phyloP scores from a whole-genome alignment of 2,329 filamentous ascomycete species.

The Sporothrix sp. region DNA sequence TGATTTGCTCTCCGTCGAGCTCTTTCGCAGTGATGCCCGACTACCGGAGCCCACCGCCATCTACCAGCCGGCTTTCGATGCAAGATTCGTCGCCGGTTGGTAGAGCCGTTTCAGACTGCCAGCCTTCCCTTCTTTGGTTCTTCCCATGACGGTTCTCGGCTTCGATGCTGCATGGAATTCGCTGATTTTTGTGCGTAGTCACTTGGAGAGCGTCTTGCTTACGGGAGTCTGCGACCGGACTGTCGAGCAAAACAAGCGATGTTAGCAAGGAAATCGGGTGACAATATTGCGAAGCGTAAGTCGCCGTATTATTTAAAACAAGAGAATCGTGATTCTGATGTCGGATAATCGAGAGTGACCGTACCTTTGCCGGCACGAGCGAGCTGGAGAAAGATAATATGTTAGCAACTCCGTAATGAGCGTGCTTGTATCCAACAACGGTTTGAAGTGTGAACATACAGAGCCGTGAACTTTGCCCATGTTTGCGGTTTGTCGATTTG shows the following conservation, averaged over 20 bases:
- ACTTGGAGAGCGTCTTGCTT: constrained; percentile 5
- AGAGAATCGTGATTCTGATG: constrained; percentile 32
- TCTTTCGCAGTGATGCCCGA: too few relatives aligned
- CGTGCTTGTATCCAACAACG: neutral
- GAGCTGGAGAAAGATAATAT: constrained; percentile 13
- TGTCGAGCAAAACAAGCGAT: neutral
- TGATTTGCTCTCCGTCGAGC: too few relatives aligned
- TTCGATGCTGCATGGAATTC: neutral
- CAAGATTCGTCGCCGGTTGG: too few relatives aligned
- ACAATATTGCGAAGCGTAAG: too few relatives aligned
- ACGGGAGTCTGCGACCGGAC: constrained; percentile 20
- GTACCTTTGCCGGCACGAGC: constrained; percentile 72
- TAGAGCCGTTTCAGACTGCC: too few relatives aligned
- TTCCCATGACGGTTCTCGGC: too few relatives aligned
- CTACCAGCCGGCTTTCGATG: too few relatives aligned
- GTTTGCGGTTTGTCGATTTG: constrained; percentile 11
- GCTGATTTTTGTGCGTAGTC: neutral
- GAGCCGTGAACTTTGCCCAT: constrained; percentile 22
- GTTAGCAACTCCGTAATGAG: constrained; percentile 8
- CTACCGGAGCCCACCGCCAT: too few relatives aligned
- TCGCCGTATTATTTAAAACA: neutral
- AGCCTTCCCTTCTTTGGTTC: too few relatives aligned
- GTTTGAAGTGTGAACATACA: constrained; percentile 7
- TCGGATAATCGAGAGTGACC: constrained; percentile 68
- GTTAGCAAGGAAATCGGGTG: constrained; percentile 1